Conservation (phyloP, 345 rosid species). For the Rubroshorea leprosula region DNA sequence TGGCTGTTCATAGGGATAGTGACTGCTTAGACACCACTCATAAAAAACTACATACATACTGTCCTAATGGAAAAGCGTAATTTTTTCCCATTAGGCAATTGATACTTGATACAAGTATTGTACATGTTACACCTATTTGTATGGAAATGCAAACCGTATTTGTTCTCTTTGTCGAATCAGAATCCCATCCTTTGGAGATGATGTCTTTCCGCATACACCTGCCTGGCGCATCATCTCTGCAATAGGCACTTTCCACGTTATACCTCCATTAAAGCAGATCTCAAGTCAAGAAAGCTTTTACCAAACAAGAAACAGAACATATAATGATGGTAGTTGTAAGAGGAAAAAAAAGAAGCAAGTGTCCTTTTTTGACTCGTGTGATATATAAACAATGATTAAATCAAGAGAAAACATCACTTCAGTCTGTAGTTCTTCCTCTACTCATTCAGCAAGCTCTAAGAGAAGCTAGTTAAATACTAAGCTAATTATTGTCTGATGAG, state of each 20-base stretch:
- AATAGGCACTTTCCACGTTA: constrained; percentile 22
- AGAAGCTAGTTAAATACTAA: background rate
- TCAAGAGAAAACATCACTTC: background rate
- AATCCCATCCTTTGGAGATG: constrained; percentile 48
- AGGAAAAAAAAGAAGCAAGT: background rate
- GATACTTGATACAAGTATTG: constrained; percentile 15
- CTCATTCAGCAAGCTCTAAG: background rate
- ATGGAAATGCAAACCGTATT: constrained; percentile 42
- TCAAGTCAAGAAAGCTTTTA: no score
- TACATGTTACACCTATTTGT: constrained; percentile 37
- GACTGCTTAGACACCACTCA: no score
- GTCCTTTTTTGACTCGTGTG: background rate
- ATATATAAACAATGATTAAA: background rate
- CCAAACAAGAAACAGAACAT: no score
- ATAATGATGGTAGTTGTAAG: background rate
- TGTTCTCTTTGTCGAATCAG: constrained; percentile 46
- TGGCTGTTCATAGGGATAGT: no score
- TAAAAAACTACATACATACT: no score
- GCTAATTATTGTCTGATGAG: background rate
- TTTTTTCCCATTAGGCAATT: constrained; percentile 24
- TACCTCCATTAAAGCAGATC: background rate
- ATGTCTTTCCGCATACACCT: constrained; percentile 47
- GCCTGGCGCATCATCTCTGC: constrained; percentile 72
- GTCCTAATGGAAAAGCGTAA: constrained; percentile 22
- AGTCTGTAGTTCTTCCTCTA: no score